phyloP scores from a whole-genome alignment of 352 stramenopile species.

The Globisporangium viniferum region DNA sequence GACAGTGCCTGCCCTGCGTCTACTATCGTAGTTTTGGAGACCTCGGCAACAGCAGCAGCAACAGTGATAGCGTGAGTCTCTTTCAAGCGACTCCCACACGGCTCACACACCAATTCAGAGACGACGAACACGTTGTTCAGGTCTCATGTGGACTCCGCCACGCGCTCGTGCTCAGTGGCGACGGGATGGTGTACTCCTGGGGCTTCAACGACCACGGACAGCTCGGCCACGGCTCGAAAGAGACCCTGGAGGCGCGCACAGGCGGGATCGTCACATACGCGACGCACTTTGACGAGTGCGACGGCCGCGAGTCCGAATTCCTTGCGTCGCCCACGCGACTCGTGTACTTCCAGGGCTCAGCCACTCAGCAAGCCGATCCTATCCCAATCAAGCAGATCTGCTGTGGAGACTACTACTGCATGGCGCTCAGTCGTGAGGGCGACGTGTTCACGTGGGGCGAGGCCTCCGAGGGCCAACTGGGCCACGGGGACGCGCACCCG shows the following conservation, averaged over 20 bases:
- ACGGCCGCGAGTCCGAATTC: conserved; percentile 40
- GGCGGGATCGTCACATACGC: conserved; percentile 31
- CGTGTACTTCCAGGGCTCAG: conserved; percentile 61
- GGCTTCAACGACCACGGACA: conserved; percentile 80
- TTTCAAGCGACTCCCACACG: conserved; percentile 21
- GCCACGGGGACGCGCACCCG: conserved; percentile 48
- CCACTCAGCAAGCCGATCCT: conserved; percentile 52
- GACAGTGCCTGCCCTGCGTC: conserved; percentile 43
- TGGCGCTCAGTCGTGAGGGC: conserved; percentile 56
- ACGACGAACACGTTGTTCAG: conserved; percentile 18
- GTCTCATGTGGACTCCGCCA: conserved; percentile 56
- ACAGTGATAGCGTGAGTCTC: conserved; percentile 3
- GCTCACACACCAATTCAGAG: conserved; percentile 31
- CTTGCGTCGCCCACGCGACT: conserved; percentile 42
- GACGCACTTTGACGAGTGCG: conserved; percentile 50
- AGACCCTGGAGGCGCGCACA: conserved; percentile 45
- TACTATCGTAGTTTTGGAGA: conserved; percentile 14
- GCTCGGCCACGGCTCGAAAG: conserved; percentile 51
- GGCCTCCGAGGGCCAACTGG: conserved; percentile 67
- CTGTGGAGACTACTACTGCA: conserved; percentile 70
- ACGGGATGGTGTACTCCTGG: conserved; percentile 70
- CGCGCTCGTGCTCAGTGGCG: conserved; percentile 43
- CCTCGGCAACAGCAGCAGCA: conserved; percentile 1
- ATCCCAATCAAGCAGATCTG: conserved; percentile 53
- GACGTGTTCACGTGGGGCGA: conserved; percentile 79